Evolutionary conservation across 2,329 filamentous ascomycete species (phyloP).

Genomic region (Graphilbum fragrans): DNA sequence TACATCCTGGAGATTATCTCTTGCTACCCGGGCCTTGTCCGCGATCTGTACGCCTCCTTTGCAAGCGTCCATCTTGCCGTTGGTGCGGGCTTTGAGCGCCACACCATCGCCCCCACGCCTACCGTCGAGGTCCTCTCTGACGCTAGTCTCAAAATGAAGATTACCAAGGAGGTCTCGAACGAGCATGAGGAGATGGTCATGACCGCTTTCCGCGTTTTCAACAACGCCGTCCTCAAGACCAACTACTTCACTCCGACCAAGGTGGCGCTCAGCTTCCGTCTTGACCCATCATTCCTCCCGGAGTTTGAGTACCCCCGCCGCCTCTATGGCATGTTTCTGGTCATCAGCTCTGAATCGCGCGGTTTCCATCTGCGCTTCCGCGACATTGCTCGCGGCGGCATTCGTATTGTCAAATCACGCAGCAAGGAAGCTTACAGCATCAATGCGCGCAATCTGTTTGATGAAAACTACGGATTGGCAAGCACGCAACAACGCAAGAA

Average conservation of each 20-base stretch:
- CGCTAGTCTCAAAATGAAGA: slow-evolving; percentile 59
- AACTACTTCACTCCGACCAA: slow-evolving; percentile 98
- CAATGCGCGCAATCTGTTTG: slow-evolving; percentile 91
- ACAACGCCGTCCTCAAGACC: slow-evolving; percentile 85
- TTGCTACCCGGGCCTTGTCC: slow-evolving; percentile 76
- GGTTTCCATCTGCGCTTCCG: slow-evolving; percentile 97
- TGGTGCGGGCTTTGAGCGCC: slow-evolving; percentile 36
- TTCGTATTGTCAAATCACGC: slow-evolving; percentile 95
- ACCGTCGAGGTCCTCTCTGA: slow-evolving; percentile 62
- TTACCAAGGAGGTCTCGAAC: slow-evolving; percentile 70
- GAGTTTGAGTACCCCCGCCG: slow-evolving; percentile 85
- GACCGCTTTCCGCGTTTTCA: slow-evolving; percentile 93
- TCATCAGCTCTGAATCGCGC: slow-evolving; percentile 92
- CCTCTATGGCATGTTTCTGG: slow-evolving; percentile 95
- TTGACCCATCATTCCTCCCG: slow-evolving; percentile 82
- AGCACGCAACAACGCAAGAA: slow-evolving; percentile 99
- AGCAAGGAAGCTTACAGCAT: slow-evolving; percentile 94
- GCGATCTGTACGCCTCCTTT: slow-evolving; percentile 82
- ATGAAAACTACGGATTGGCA: slow-evolving; percentile 96
- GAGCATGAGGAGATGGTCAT: slow-evolving; percentile 98
- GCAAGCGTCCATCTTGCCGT: slow-evolving; percentile 67
- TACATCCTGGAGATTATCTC: slow-evolving; percentile 97
- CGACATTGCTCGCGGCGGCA: slow-evolving; percentile 92
- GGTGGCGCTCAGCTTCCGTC: slow-evolving; percentile 90
- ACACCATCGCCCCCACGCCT: slow-evolving; percentile 41